These are phyloP conservation scores for Rhododendron kiyosumense DNA, from an alignment of 148 eudicot species.

Conservation along the genomic window DNA sequence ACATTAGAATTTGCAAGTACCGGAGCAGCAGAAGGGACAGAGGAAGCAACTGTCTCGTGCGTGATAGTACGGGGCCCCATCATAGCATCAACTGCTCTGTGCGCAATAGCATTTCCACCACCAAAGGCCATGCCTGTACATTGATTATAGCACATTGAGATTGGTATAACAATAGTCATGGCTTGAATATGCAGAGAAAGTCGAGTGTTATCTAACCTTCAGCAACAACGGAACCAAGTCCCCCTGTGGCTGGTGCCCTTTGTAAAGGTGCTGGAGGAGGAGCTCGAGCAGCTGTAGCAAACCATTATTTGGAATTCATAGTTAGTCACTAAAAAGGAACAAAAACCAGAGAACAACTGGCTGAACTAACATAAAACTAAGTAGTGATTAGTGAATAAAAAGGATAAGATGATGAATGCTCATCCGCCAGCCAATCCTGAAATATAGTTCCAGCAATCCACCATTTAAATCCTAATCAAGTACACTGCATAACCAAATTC, in stretches of 20 bases:
- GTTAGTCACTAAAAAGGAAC: background rate
- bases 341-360: background rate
- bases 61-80: constrained; percentile 16
- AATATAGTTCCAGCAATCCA: background rate
- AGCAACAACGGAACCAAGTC: constrained; percentile 13
- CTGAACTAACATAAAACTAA: background rate
- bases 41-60: constrained; percentile 6
- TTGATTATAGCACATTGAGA: background rate
- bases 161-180: background rate
- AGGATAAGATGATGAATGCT: background rate
- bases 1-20: constrained; percentile 1
- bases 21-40: background rate
- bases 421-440: background rate
- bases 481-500: background rate
- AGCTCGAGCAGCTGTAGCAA: constrained; percentile 11
- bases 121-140: constrained; percentile 24
- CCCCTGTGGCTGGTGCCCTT: background rate
- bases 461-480: background rate
- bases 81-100: constrained; percentile 18
- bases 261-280: constrained; percentile 8
- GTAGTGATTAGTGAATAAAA: background rate
- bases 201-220: constrained; percentile 11
- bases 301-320: background rate
- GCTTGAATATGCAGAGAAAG: background rate
- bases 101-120: constrained; percentile 20